Evolutionary conservation across 371 early-diverging fungal species (phyloP), one percentile per base, ranked within the genome.

Genomic region (Apophysomyces elegans): DNA sequence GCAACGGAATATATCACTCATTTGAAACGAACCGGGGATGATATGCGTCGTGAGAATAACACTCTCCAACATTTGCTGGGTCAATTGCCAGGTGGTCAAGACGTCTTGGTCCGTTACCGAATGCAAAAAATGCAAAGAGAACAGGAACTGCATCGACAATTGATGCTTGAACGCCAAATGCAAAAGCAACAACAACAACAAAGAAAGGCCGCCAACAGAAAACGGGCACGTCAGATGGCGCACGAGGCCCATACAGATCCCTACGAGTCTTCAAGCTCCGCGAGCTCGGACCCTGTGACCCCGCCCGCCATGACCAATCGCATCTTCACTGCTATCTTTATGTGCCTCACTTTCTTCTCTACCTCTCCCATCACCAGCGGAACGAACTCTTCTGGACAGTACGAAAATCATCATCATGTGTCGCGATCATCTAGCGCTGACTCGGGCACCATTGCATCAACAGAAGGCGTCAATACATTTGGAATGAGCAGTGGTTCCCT

Each of bases 1-100:
- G 90, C 94, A 0, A 94, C 95, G 0, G 95, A 96, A 72, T 95
- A 96, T 73, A 95, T 96, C 64, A 82, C 85, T 43, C 84, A 93
- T 63, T 73, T 96, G 36, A 88, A 90, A 59, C 78, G 82, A 36
- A 84, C 77, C 18, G 87, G 89, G 37, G 79, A 85, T n/a, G 77
- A 80, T 61, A 58, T 88, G 37, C 74, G 84, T 62, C 71, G 71
- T 14, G 88, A 90, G 56, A 87, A 88, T 61, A 68, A 68, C 1
- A 59, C 76, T 2, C 70, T 90, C 8, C 78, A 81, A 56, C 76
- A 78, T 21, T 70, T 90, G 16, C 63, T 90, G 12, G 66, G 71
- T 2, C 80, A 84, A 7, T 59, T 89, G 6, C 86, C 86, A 7
- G 88, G 90, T 45, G 88, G 86, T 7, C 66, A 70, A 13, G 86